Conservation (phyloP, 2,329 filamentous ascomycete species). For the Fonsecaea erecta region DNA sequence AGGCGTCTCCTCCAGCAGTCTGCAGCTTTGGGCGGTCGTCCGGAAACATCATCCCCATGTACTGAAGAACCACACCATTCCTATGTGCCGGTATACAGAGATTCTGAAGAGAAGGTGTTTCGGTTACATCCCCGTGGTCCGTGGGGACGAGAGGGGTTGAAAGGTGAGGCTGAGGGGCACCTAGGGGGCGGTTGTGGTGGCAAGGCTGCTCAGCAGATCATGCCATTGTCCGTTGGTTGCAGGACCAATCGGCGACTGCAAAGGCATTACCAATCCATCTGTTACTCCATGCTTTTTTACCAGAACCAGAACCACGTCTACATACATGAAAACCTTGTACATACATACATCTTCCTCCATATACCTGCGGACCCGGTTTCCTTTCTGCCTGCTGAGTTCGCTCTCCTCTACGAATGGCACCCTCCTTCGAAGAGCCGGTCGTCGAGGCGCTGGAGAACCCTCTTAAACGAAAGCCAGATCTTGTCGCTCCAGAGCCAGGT, state of each 20-base stretch:
- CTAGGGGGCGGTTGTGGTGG: background rate
- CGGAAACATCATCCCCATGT: background rate
- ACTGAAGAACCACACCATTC: background rate
- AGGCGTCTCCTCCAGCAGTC: background rate
- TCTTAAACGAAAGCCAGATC: conserved; percentile 75
- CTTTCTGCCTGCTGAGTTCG: background rate
- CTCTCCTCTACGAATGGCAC: conserved; percentile 66
- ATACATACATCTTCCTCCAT: background rate
- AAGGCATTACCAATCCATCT: conserved; percentile 1
- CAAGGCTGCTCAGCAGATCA: background rate
- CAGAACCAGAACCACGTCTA: background rate
- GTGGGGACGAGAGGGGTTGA: background rate
- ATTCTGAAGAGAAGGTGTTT: background rate
- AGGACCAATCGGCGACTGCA: background rate
- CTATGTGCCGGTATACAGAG: background rate
- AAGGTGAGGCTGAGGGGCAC: background rate
- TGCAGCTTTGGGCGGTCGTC: background rate
- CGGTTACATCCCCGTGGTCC: background rate
- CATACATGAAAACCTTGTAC: background rate
- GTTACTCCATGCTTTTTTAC: background rate
- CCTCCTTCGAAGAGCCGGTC: conserved; percentile 74
- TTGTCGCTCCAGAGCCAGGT: conserved; percentile 89
- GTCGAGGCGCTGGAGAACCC: conserved; percentile 76
- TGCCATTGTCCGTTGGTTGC: background rate
- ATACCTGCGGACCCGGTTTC: background rate